Percentiles rank a stretch among this genome's conserved stretches.
phyloP scores from a whole-genome alignment of 2,329 filamentous ascomycete genomes.

The Boeremia exigua region DNA sequence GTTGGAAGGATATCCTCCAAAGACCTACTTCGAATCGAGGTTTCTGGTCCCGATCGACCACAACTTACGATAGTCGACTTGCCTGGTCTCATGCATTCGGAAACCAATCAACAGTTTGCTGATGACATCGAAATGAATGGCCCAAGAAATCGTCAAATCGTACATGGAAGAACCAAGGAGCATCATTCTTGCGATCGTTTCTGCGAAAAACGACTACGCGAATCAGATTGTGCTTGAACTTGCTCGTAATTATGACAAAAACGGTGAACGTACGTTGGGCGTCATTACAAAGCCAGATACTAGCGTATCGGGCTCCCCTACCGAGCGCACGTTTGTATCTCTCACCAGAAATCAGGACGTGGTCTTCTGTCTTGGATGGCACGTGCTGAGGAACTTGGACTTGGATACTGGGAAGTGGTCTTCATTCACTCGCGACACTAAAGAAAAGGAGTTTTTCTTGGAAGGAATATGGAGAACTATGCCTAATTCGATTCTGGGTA shows the following conservation, averaged over 20 bases:
- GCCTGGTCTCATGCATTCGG: conserved; percentile 57
- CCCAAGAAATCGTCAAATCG: conserved; percentile 53
- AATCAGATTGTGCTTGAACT: conserved; percentile 48
- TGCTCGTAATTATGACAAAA: conserved; percentile 8
- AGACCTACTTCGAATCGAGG: conserved; percentile 37
- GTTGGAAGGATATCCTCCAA: conserved; percentile 24
- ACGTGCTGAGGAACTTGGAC: conserved; percentile 47
- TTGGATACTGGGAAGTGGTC: conserved; percentile 26
- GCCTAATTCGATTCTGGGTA: conserved; percentile 32
- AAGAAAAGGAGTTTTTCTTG: conserved; percentile 33
- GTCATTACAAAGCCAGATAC: conserved; percentile 50
- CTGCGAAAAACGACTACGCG: conserved; percentile 50
- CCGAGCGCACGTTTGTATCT: conserved; percentile 24
- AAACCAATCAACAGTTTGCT: conserved; percentile 53
- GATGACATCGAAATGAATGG: conserved; percentile 53
- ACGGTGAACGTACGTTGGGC: not conserved
- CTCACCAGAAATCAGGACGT: conserved; percentile 44
- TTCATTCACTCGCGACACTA: conserved; percentile 29
- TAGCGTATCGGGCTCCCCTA: conserved; percentile 33
- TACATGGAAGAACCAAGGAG: conserved; percentile 53
- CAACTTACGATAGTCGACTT: conserved; percentile 63
- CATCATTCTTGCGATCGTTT: conserved; percentile 56
- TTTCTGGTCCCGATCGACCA: conserved; percentile 42
- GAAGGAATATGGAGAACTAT: conserved; percentile 27
- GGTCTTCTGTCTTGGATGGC: conserved; percentile 45